Evolutionary conservation across 768 basidiomycete genomes (phyloP).

Genomic region (Tylopilus vinaceipallidus): DNA sequence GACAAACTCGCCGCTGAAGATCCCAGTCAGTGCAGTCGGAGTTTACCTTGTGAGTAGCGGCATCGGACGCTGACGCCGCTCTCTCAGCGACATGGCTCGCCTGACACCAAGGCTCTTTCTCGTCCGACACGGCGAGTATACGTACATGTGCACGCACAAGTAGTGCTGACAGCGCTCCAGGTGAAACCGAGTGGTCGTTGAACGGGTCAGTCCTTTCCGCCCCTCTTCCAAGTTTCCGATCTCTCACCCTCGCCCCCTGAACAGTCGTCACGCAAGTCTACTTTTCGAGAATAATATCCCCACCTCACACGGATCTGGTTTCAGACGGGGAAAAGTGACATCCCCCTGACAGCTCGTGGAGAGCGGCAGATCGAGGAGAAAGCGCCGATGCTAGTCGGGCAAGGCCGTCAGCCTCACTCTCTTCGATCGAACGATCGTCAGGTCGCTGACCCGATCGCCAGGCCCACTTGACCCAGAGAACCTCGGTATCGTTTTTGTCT

Average conservation of each 20-base stretch:
- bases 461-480: conserved; percentile 81
- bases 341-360: conserved; percentile 79
- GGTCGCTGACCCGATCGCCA: conserved; percentile 27
- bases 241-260: too few species aligned
- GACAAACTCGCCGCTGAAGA: too few species aligned
- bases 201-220: conserved; percentile 73
- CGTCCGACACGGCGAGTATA: conserved; percentile 75
- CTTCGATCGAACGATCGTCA: neutral
- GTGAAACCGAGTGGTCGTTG: conserved; percentile 93
- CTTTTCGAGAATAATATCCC: neutral
- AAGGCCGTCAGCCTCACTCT: conserved; percentile 62
- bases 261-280: conserved; percentile 59
- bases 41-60: too few species aligned
- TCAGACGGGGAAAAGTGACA: conserved; percentile 86
- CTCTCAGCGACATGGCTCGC: too few species aligned
- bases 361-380: conserved; percentile 66
- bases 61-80: too few species aligned
- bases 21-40: too few species aligned
- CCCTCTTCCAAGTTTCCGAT: too few species aligned
- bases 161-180: conserved; percentile 34
- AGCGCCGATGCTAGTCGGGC: conserved; percentile 68
- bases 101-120: conserved; percentile 76
- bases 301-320: too few species aligned
- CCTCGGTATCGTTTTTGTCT: conserved; percentile 72
- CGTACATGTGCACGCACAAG: neutral